A percentile compares a stretch with the other conserved stretches of the same genome.
Conservation (phyloP, 1,284 basidiomycete species). For the Grifola frondosa region DNA sequence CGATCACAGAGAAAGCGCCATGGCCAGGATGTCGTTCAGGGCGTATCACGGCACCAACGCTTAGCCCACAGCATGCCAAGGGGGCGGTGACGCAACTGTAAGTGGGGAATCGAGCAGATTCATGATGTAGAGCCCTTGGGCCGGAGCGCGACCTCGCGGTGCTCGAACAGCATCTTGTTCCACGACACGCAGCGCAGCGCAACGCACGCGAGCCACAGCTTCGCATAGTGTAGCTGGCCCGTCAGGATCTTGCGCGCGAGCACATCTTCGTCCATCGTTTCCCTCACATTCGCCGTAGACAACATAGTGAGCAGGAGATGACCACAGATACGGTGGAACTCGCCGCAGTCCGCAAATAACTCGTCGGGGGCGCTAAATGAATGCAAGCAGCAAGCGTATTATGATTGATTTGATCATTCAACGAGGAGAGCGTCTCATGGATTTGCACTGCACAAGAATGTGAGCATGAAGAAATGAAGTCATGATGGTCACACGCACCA, state of each 20-base stretch:
- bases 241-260: constrained; percentile 83
- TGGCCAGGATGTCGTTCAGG: constrained; percentile 90
- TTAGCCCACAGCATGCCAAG: constrained; percentile 46
- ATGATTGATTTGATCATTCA: constrained; percentile 85
- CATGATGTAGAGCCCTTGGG: constrained; percentile 89
- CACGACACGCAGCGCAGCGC: constrained; percentile 87
- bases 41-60: constrained; percentile 86
- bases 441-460: constrained; percentile 70
- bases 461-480: constrained; percentile 10
- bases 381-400: constrained; percentile 84
- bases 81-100: constrained; percentile 54
- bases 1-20: constrained; percentile 88
- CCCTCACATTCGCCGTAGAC: no score
- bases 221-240: constrained; percentile 87
- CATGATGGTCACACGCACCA: constrained; percentile 65
- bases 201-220: constrained; percentile 91
- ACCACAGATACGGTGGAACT: constrained; percentile 63
- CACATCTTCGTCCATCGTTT: constrained; percentile 81
- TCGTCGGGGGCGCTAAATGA: constrained; percentile 81
- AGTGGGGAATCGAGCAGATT: constrained; percentile 76
- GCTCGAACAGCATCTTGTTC: constrained; percentile 94
- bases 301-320: not conserved
- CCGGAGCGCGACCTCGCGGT: constrained; percentile 90
- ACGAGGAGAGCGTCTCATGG: constrained; percentile 82
- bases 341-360: constrained; percentile 88